Conservation (phyloP, 495 filamentous ascomycete genomes). For the Neurospora sp. region DNA sequence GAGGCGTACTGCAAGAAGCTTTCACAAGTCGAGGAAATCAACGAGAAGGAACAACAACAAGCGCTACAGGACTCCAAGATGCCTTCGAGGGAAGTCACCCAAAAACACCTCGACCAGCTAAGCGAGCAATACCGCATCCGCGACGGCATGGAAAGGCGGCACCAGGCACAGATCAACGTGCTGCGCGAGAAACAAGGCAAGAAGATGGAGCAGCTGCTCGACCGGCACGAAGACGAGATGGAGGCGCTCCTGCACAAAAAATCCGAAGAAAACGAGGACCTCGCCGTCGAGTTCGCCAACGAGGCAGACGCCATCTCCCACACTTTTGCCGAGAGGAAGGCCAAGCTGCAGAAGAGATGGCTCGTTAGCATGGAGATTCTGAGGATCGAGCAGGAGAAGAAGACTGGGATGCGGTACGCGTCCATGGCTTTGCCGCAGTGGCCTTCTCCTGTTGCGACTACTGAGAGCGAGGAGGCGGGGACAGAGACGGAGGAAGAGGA, state of each 20-base stretch:
- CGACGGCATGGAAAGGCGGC: conserved; percentile 59
- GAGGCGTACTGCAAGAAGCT: conserved; percentile 57
- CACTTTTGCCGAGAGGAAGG: conserved; percentile 41
- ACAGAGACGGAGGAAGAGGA: conserved; percentile 5
- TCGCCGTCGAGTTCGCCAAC: conserved; percentile 46
- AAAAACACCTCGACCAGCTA: conserved; percentile 50
- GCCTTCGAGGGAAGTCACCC: conserved; percentile 42
- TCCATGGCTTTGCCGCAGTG: conserved; percentile 37
- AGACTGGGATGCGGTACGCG: conserved; percentile 39
- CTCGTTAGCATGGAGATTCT: conserved; percentile 52
- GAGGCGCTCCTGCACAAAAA: conserved; percentile 43
- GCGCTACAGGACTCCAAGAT: conserved; percentile 5
- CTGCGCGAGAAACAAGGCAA: conserved; percentile 67
- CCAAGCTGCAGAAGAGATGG: conserved; percentile 47
- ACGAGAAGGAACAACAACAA: neutral
- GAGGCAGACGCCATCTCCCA: conserved; percentile 43
- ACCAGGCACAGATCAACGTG: conserved; percentile 68
- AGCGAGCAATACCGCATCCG: conserved; percentile 60
- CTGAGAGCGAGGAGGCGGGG: neutral
- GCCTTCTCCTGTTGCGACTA: conserved; percentile 12
- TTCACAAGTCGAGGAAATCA: conserved; percentile 11
- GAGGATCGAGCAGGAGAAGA: conserved; percentile 47
- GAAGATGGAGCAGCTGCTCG: conserved; percentile 53
- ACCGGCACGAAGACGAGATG: conserved; percentile 56
- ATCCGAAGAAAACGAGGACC: conserved; percentile 38